phyloP scores from a whole-genome alignment of 257 asterid genomes.

The Solanum microdontum region DNA sequence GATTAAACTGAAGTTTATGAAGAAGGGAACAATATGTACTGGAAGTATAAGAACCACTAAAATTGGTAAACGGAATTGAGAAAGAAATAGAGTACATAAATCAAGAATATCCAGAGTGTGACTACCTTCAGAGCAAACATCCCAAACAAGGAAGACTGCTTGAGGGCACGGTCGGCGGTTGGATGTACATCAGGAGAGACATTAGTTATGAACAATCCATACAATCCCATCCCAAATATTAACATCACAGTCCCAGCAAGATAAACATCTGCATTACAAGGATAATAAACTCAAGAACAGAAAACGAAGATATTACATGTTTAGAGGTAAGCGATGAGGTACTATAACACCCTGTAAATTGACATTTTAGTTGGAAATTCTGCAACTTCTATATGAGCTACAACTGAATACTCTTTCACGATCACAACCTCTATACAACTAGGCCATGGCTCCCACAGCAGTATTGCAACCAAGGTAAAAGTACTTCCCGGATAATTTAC shows the following conservation, averaged over 20 bases:
- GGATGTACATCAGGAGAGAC: constrained; percentile 42
- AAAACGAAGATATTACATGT: not conserved
- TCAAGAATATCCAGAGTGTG: not conserved
- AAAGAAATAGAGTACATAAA: not conserved
- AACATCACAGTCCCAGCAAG: constrained; percentile 97
- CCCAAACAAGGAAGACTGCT: constrained; percentile 80
- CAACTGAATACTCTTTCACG: not conserved
- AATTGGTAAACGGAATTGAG: not conserved
- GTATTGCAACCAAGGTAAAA: not conserved
- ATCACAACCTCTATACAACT: not conserved
- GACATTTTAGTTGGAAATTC: not conserved
- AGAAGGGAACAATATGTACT: not conserved
- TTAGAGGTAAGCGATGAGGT: not conserved
- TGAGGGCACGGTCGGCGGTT: constrained; percentile 62
- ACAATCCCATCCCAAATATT: constrained; percentile 93
- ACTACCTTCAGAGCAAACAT: constrained; percentile 76
- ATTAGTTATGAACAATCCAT: constrained; percentile 79
- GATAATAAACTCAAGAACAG: not conserved
- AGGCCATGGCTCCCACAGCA: not conserved
- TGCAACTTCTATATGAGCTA: not conserved
- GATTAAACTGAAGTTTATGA: not conserved
- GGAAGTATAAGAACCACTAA: not conserved
- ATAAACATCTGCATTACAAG: constrained; percentile 44
- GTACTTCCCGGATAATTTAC: not conserved
- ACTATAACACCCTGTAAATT: not conserved